Evolutionary conservation across 768 basidiomycete species (phyloP).

Genomic region (Sarcomyxa edulis): DNA sequence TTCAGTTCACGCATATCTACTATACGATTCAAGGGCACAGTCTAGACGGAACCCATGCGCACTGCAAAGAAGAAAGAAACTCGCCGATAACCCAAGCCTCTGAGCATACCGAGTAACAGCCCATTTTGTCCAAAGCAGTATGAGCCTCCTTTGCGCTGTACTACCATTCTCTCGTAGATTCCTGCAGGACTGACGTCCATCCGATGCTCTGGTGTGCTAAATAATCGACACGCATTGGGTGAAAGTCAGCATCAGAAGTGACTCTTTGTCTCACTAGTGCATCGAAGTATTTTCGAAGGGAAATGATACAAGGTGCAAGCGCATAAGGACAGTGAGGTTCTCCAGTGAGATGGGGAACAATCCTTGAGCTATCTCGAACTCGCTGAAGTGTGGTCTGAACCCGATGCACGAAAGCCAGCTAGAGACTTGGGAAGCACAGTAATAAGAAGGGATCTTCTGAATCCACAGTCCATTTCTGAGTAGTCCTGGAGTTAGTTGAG

Average conservation of each 20-base stretch:
- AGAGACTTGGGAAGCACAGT: conserved; percentile 14
- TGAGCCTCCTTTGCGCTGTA: conserved; percentile 18
- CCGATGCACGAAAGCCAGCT: conserved; percentile 22
- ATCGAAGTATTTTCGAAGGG: conserved; percentile 33
- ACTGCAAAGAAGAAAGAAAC: too few relatives aligned
- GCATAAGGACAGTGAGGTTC: conserved; percentile 20
- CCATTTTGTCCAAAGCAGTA: conserved; percentile 25
- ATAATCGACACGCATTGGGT: background rate
- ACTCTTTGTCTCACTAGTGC: conserved; percentile 36
- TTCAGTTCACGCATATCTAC: background rate
- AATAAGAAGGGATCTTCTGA: conserved; percentile 16
- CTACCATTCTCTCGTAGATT: conserved; percentile 17
- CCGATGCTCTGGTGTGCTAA: conserved; percentile 18
- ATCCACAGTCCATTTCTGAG: conserved; percentile 17
- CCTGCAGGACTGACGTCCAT: conserved; percentile 21
- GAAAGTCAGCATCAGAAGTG: too few relatives aligned
- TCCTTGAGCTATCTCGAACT: conserved; percentile 12
- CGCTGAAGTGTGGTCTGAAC: conserved; percentile 10
- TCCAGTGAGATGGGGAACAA: conserved; percentile 19
- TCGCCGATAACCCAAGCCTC: conserved; percentile 23
- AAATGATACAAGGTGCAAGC: conserved; percentile 24
- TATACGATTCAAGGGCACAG: background rate
- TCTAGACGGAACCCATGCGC: too few relatives aligned
- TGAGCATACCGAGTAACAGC: conserved; percentile 20
- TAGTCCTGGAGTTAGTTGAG: conserved; percentile 3